phyloP scores from a whole-genome alignment of 2,329 filamentous ascomycete species.

The Anthostomella pinea region DNA sequence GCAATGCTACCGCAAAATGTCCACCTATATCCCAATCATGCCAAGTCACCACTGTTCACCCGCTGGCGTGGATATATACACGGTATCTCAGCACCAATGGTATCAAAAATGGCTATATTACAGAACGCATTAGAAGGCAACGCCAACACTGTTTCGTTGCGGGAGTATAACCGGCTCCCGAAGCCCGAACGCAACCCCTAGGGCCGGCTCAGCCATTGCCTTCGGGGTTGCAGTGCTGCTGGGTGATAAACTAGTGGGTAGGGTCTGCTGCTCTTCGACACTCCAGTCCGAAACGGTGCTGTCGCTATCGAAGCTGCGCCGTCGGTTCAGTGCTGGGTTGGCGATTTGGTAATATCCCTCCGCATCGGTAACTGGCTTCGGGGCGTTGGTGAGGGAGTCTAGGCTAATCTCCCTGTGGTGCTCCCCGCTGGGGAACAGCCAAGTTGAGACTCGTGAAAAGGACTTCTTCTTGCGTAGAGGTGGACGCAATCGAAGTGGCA shows the following conservation, averaged over 20 bases:
- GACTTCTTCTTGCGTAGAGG: constrained; percentile 65
- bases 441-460: constrained; percentile 59
- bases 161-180: constrained; percentile 25
- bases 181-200: constrained; percentile 22
- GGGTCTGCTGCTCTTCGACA: constrained; percentile 40
- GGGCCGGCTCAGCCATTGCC: constrained; percentile 36
- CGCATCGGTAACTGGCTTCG: constrained; percentile 46
- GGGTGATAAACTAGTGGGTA: constrained; percentile 49
- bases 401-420: constrained; percentile 40
- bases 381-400: constrained; percentile 54
- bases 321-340: constrained; percentile 30
- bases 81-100: constrained; percentile 20
- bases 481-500: constrained; percentile 58
- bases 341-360: constrained; percentile 61
- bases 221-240: constrained; percentile 43
- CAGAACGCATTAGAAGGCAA: constrained; percentile 40
- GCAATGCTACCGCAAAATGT: no score
- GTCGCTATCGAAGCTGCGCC: constrained; percentile 44
- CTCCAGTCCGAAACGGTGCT: constrained; percentile 52
- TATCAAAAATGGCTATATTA: constrained; percentile 23
- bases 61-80: constrained; percentile 16
- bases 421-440: constrained; percentile 44
- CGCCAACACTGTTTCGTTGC: constrained; percentile 43
- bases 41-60: constrained; percentile 5
- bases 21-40: constrained; percentile 11